phyloP scores from a whole-genome alignment of 768 basidiomycete genomes.

The Calocera viscosa region DNA sequence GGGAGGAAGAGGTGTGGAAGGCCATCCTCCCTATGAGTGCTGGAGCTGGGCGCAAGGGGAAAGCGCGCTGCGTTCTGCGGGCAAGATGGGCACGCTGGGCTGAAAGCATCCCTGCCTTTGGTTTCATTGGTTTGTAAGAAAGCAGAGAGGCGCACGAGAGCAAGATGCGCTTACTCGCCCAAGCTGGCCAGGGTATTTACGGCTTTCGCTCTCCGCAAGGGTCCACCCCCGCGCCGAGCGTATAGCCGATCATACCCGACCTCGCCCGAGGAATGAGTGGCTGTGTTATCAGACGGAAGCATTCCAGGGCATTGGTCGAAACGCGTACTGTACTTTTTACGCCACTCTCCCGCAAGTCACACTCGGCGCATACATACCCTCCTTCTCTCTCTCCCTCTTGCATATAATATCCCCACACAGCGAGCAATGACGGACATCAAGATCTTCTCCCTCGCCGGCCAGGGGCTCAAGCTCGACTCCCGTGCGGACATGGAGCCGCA shows the following conservation, averaged over 20 bases:
- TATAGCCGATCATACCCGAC: not conserved
- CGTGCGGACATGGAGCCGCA: slow-evolving; percentile 63
- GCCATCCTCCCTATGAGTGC: not conserved
- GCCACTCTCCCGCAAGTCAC: not conserved
- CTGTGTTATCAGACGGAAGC: not conserved
- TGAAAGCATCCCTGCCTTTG: too few species aligned
- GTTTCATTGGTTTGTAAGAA: too few species aligned
- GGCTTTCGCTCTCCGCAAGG: not conserved
- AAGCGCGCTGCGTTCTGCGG: too few species aligned
- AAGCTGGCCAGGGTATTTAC: too few species aligned
- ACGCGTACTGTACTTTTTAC: slow-evolving; percentile 8
- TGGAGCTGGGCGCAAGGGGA: too few species aligned
- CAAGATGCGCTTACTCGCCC: too few species aligned
- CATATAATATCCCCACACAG: too few species aligned
- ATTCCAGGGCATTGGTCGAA: not conserved
- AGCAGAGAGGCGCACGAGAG: too few species aligned
- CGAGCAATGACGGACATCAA: slow-evolving; percentile 18
- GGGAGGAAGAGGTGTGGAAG: not conserved
- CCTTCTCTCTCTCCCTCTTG: not conserved
- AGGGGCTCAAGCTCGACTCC: slow-evolving; percentile 68
- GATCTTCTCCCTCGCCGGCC: slow-evolving; percentile 45
- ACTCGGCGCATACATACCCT: not conserved
- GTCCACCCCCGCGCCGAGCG: not conserved
- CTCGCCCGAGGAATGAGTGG: not conserved
- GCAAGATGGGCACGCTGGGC: too few species aligned